Percentiles rank a stretch among this genome's conserved stretches.
phyloP scores from a whole-genome alignment of 805 yeast genomes.

The Tetrapisispora phaffii region DNA sequence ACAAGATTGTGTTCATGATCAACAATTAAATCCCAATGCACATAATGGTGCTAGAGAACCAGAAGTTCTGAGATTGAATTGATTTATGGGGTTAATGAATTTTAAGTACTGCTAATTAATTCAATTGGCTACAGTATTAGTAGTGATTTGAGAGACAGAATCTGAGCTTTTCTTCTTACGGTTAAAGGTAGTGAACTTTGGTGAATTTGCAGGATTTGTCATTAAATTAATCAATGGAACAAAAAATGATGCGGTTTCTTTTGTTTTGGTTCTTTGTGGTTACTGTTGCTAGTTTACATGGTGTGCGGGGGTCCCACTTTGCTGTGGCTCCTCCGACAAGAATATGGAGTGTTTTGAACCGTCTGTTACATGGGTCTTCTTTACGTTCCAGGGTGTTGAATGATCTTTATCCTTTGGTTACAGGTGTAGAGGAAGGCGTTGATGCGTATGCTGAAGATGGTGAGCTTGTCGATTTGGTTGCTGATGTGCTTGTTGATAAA shows the following conservation, averaged over 20 bases:
- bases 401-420: constrained; percentile 10
- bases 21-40: no score
- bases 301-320: not conserved
- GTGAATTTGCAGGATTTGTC: no score
- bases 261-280: not conserved
- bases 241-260: not conserved
- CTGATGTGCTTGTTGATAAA: constrained; percentile 1
- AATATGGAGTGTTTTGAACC: constrained; percentile 1
- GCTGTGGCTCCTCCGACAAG: not conserved
- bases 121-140: no score
- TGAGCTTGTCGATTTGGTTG: constrained; percentile 4
- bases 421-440: constrained; percentile 3
- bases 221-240: no score
- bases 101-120: no score
- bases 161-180: no score
- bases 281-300: not conserved
- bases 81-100: no score
- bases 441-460: constrained; percentile 1
- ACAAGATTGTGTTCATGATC: no score
- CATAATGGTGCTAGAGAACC: no score
- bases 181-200: no score
- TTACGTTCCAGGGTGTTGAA: not conserved
- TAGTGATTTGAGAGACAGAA: no score
- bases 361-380: not conserved
- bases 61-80: no score